Evolutionary conservation across 306 rosid species (phyloP), one percentile per base, ranked within the genome.

Genomic region (Hylodesmum podocarpum): DNA sequence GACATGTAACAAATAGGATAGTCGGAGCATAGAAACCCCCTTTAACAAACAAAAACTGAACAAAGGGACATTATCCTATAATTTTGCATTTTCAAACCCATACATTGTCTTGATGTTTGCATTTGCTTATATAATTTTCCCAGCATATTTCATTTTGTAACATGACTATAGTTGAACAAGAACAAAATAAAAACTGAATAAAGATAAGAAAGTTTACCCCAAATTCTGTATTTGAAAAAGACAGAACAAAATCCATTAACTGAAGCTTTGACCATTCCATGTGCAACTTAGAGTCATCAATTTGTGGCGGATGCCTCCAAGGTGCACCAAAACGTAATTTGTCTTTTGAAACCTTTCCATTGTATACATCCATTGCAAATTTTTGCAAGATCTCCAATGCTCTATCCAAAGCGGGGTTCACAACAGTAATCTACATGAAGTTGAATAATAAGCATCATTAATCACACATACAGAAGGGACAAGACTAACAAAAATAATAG

Each of bases 231-330:
- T 84, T 89, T 81, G 85, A 80, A 0, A 95, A 81, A 83, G 89
- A 85, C 79, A 83, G 91, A 66, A 95, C 89, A 79, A 89, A 96
- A 88, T 96, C 97, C 90, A 96, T 88, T 83, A 96, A 80, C 69
- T 92, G 99, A 84, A 91, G 85, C 86, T 82, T 96, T 75, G 97
- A 97, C 98, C 99, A 96, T 71, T 86, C 82, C 84, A 22, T 57
- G 78, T 65, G 51, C 82, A 85, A 75, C 77, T 81, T 75, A 40
- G 94, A 88, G 41, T 92, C 89, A 69, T 82, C 87, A 57, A 68
- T 76, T 2, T 81, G 73, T 34, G 99, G 99, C 21, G 98, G 98
- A 86, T 91, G 94, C 88, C 98, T 92, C 99, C 99, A 96, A 68
- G 99, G 94, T 66, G 99, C 97, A 28, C 98, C 99, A 83, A 92